These are phyloP conservation scores for Colletotrichum agaves DNA, from an alignment of 2,329 filamentous ascomycete genomes.

Conservation along the genomic window DNA sequence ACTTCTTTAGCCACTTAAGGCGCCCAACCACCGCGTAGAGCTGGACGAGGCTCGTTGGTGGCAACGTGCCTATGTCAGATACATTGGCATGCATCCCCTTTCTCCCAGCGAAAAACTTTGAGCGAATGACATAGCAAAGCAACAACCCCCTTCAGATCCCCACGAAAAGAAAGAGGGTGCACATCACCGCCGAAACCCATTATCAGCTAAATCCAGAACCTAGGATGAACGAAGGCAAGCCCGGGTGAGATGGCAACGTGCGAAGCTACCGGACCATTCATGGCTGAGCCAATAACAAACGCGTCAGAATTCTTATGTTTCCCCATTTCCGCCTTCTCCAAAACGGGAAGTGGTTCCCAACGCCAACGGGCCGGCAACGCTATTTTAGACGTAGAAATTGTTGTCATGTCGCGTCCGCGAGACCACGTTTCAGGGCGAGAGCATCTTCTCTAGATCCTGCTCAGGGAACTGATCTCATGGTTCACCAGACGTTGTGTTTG, in stretches of 20 bases:
- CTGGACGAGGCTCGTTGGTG: background rate
- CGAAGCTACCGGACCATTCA: no score
- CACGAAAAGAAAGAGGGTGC: no score
- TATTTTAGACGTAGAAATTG: constrained; percentile 11
- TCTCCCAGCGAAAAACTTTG: no score
- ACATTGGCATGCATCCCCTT: background rate
- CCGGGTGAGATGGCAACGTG: background rate
- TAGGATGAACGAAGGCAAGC: no score
- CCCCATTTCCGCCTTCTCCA: background rate
- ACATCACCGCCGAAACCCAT: no score
- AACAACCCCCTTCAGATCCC: no score
- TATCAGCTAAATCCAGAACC: no score
- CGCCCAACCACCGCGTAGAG: no score
- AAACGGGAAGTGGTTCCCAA: background rate
- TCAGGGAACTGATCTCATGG: background rate
- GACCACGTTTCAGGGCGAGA: constrained; percentile 1
- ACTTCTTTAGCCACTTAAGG: no score
- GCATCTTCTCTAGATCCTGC: background rate
- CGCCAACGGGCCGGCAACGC: constrained; percentile 13
- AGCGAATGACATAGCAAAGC: no score
- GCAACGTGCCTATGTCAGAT: background rate
- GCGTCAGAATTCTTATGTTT: background rate
- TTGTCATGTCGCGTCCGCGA: background rate
- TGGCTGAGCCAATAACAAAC: background rate
- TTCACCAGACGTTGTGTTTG: background rate